Percentiles rank a stretch among this genome's conserved stretches.
Conservation (phyloP, 345 rosid species). For the Salix caprea region DNA sequence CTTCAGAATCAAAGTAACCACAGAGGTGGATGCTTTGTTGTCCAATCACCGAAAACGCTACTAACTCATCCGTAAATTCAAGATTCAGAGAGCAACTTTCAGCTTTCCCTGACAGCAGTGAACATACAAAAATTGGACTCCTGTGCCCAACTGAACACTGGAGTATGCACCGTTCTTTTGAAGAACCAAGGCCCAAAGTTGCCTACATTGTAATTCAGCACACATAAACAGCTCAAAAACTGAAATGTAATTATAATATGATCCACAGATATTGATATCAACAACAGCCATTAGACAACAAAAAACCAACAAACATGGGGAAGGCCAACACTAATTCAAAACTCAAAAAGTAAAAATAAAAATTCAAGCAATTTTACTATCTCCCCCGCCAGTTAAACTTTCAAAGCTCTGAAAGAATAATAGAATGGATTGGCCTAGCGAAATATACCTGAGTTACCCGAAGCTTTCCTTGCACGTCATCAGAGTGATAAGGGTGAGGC, state of each 20-base stretch:
- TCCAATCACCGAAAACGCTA: conserved; percentile 74
- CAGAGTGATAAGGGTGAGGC: conserved; percentile 57
- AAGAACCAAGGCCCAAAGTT: conserved; percentile 72
- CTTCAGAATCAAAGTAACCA: conserved; percentile 63
- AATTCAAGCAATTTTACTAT: background rate
- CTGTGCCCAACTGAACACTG: conserved; percentile 67
- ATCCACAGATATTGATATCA: background rate
- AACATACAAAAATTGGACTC: conserved; percentile 62
- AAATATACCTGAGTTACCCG: conserved; percentile 73
- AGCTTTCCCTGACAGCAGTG: conserved; percentile 58
- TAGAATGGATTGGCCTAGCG: background rate
- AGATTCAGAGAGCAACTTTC: conserved; percentile 79
- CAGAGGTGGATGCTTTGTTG: conserved; percentile 73
- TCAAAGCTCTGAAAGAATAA: background rate
- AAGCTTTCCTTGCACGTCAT: conserved; percentile 58
- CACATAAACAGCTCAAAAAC: conserved; percentile 3
- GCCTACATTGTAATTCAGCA: conserved; percentile 47
- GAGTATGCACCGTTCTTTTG: conserved; percentile 57
- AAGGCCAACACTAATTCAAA: background rate
- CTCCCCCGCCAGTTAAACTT: background rate
- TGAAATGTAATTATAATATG: background rate
- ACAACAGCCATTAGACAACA: background rate
- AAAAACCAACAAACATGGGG: background rate
- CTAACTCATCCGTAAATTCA: conserved; percentile 64
- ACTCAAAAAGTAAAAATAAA: background rate